A percentile compares a stretch with the other conserved stretches of the same genome.
These are phyloP conservation scores for Mikania micrantha DNA, from an alignment of 129 eudicot genomes.

Conservation along the genomic window DNA sequence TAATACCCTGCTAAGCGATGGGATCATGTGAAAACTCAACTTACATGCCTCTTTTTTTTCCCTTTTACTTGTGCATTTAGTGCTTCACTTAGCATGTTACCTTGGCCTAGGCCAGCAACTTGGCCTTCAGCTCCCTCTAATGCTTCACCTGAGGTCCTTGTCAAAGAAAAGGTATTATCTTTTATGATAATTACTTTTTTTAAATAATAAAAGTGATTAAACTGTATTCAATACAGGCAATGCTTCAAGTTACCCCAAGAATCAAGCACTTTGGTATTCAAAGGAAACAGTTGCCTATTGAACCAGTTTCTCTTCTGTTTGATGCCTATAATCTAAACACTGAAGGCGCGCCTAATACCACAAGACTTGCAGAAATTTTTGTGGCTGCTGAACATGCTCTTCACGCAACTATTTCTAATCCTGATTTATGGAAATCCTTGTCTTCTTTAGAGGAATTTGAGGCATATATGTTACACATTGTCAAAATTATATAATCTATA, in stretches of 20 bases:
- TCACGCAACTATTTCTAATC: conserved; percentile 58
- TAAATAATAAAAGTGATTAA: conserved; percentile 5
- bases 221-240: conserved; percentile 40
- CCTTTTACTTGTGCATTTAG: conserved; percentile 33
- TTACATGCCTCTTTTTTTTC: too few species aligned
- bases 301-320: conserved; percentile 70
- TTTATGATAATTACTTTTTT: background rate
- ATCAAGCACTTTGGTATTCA: conserved; percentile 77
- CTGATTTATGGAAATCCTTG: conserved; percentile 62
- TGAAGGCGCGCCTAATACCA: conserved; percentile 59
- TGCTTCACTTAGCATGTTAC: conserved; percentile 90
- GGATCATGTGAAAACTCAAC: too few species aligned
- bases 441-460: conserved; percentile 77
- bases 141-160: conserved; percentile 64
- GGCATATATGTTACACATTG: conserved; percentile 38
- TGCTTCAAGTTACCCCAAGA: conserved; percentile 63
- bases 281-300: conserved; percentile 85
- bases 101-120: conserved; percentile 91
- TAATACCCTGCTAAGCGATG: too few species aligned
- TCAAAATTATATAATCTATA: too few species aligned
- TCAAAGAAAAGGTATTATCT: conserved; percentile 65
- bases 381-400: conserved; percentile 96
- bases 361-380: conserved; percentile 71
- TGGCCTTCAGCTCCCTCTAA: conserved; percentile 87
- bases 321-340: conserved; percentile 76